A percentile compares a stretch with the other conserved stretches of the same genome.
These are phyloP conservation scores for Bondarzewia mesenterica DNA, from an alignment of 1,284 basidiomycete species.

Conservation along the genomic window DNA sequence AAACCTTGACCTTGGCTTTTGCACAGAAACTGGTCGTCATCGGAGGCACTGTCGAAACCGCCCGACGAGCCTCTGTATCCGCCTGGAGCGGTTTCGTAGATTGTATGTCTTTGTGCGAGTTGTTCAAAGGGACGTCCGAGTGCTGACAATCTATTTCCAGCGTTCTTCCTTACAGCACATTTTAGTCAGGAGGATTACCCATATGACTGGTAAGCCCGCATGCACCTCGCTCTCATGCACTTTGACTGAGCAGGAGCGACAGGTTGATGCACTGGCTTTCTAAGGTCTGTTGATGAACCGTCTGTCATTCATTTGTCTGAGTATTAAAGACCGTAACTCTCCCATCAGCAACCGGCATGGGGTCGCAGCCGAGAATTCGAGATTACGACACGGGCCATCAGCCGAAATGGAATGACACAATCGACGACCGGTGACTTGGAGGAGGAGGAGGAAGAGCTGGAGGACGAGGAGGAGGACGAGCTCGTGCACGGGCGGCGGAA, in stretches of 20 bases:
- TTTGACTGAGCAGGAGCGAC: conserved; percentile 1
- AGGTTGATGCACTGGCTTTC: conserved; percentile 84
- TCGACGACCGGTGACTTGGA: conserved; percentile 68
- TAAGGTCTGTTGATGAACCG: conserved; percentile 39
- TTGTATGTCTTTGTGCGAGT: conserved; percentile 40
- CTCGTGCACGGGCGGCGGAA: conserved; percentile 61
- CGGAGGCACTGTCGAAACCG: conserved; percentile 72
- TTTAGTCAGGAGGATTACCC: conserved; percentile 82
- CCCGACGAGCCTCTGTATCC: conserved; percentile 59
- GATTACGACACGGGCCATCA: conserved; percentile 68
- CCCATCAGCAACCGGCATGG: conserved; percentile 71
- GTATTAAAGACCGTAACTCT: conserved; percentile 1
- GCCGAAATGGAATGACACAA: conserved; percentile 52
- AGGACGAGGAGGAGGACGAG: conserved; percentile 39
- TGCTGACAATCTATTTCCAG: conserved; percentile 26
- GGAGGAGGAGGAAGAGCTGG: conserved; percentile 70
- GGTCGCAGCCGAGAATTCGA: conserved; percentile 79
- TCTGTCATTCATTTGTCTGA: not conserved
- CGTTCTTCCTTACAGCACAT: conserved; percentile 80
- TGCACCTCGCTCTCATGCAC: conserved; percentile 1
- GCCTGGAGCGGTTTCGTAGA: conserved; percentile 84
- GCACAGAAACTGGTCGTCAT: conserved; percentile 69
- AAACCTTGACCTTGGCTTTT: conserved; percentile 3
- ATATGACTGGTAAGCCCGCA: conserved; percentile 59
- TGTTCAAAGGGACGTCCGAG: not conserved